Conservation (phyloP, 768 basidiomycete genomes). For the Boletus coccyginus region DNA sequence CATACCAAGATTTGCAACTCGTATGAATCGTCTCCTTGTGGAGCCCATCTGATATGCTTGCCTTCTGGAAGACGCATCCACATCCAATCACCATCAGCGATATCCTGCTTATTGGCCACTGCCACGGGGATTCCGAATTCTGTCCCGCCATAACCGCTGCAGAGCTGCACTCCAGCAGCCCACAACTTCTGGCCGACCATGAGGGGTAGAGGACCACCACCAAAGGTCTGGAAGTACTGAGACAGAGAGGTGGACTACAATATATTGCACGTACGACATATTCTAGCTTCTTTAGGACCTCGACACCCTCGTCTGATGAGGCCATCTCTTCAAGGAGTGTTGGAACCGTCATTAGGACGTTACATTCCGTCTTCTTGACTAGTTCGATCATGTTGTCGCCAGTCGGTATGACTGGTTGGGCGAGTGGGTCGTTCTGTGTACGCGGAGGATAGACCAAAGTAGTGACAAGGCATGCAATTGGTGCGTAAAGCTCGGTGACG, state of each 20-base stretch:
- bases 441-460: conserved; percentile 29
- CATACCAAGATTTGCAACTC: conserved; percentile 40
- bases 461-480: conserved; percentile 17
- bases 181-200: conserved; percentile 34
- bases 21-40: conserved; percentile 33
- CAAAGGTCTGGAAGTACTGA: conserved; percentile 28
- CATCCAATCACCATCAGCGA: conserved; percentile 32
- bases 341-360: conserved; percentile 36
- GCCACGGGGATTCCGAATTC: conserved; percentile 20
- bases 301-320: conserved; percentile 20
- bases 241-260: background rate
- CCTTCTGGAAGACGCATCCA: conserved; percentile 32
- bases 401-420: conserved; percentile 36
- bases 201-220: conserved; percentile 39
- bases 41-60: conserved; percentile 26
- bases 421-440: conserved; percentile 14
- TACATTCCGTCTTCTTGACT: conserved; percentile 26
- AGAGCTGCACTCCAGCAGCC: conserved; percentile 32
- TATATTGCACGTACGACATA: conserved; percentile 27
- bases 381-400: conserved; percentile 40
- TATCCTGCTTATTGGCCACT: background rate
- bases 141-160: conserved; percentile 37
- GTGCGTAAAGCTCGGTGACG: conserved; percentile 10
- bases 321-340: conserved; percentile 39
- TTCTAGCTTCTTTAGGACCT: conserved; percentile 24